Percentiles rank a stretch among this genome's conserved stretches.
Conservation (phyloP, 202 grass and related monocot species). For the Carex sylvatica region DNA sequence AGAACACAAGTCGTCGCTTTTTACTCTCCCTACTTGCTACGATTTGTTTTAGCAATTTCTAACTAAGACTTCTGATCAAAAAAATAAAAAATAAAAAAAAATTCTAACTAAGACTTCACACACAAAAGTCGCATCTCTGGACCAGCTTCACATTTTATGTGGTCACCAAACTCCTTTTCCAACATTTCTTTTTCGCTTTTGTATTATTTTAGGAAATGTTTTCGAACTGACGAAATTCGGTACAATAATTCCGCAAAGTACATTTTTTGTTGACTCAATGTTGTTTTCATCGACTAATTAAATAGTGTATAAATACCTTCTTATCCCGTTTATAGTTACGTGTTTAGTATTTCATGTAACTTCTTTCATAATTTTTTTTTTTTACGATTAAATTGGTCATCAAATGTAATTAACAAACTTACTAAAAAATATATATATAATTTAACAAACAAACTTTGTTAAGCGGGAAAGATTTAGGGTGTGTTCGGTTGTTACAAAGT, state of each 20-base stretch:
- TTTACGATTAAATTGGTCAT: neutral
- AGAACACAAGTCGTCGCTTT: constrained; percentile 25
- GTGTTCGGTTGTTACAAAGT: too few species aligned
- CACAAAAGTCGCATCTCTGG: constrained; percentile 9
- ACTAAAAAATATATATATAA: neutral
- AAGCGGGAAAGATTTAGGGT: neutral
- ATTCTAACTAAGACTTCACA: neutral
- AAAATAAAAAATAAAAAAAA: too few species aligned
- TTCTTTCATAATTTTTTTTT: neutral
- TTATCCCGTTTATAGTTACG: neutral
- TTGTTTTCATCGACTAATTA: neutral
- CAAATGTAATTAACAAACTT: neutral
- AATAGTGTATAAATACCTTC: neutral
- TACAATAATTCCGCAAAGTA: neutral
- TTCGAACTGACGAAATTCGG: neutral
- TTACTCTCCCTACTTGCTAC: constrained; percentile 21
- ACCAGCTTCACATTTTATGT: constrained; percentile 22
- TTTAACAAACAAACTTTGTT: neutral
- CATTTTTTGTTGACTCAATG: neutral
- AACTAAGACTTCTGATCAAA: neutral
- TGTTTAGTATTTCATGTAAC: neutral
- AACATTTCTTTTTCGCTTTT: constrained; percentile 12
- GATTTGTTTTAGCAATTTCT: constrained; percentile 10
- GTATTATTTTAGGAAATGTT: neutral
- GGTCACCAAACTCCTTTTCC: neutral